Evolutionary conservation across 139 green algal species (phyloP), one percentile per base, ranked within the genome.

Genomic region (Micractinium conductrix): DNA sequence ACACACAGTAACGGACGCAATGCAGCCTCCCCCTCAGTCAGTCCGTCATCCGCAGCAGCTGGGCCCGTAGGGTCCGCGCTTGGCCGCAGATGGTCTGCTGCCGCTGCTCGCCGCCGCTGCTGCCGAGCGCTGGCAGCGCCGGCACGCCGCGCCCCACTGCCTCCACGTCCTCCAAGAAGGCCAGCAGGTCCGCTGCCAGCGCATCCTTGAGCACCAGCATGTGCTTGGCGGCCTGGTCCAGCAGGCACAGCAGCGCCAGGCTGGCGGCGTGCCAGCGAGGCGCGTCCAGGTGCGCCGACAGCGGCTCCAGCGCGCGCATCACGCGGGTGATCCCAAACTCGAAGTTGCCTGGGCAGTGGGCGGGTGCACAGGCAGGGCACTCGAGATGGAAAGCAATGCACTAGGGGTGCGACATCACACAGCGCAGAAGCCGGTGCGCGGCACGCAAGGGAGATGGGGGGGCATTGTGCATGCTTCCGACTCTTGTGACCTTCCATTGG

Each of bases 301-400:
- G 94, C 28, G 95, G 95, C 87, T 98, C 94, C 44, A 98, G 84
- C 60, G 80, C 90, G 80, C 96, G 97, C 74, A 98, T 96, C 65
- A 98, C 92, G 7, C 95, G 91, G 17, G 78, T 88, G 84, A 98
- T 95, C 81, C 95, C 95, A 89, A 98, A 98, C 84, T 97, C 95
- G 55, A 82, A 82, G 76, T 82, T 82, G 76, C 76, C 76, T 82
- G 76, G 14, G 42, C 19, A 45, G 22, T 28, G 71, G 43, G 28
- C 28, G 16, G 16, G n/a, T 16, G 67, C 35, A 76, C 1, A 53
- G 40, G 40, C 37, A 19, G 40, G n/a, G n/a, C n/a, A n/a, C n/a
- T n/a, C n/a, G n/a, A n/a, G n/a, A n/a, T n/a, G n/a, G n/a, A n/a
- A n/a, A n/a, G n/a, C n/a, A n/a, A n/a, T n/a, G n/a, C n/a, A n/a